Evolutionary conservation across 176 grass and related monocot species (phyloP).

Genomic region (Rhynchospora pubera): DNA sequence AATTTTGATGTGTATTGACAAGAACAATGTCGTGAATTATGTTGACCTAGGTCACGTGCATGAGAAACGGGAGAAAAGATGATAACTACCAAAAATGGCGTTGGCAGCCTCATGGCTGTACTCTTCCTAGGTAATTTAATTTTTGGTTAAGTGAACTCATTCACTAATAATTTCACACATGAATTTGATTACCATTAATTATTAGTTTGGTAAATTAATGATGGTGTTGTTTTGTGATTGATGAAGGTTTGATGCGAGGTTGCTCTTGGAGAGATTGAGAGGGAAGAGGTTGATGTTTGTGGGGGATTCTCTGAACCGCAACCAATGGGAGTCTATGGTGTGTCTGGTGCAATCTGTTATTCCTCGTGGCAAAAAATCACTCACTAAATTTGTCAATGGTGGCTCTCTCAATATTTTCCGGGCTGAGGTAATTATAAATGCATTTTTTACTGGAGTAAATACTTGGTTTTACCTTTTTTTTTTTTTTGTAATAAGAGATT

Average conservation of each 20-base stretch:
- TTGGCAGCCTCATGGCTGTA: constrained; percentile 74
- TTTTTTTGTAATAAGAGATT: background rate
- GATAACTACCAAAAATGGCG: constrained; percentile 89
- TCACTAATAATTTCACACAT: background rate
- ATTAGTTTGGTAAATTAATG: constrained; percentile 7
- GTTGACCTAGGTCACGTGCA: constrained; percentile 60
- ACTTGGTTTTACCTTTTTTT: background rate
- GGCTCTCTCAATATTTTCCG: constrained; percentile 73
- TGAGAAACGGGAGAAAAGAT: constrained; percentile 83
- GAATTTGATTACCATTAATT: background rate
- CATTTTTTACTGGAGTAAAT: background rate
- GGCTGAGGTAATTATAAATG: constrained; percentile 24
- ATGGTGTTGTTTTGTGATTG: background rate
- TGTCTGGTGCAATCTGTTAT: constrained; percentile 87
- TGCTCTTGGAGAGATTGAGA: constrained; percentile 72
- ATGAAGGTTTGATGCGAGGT: constrained; percentile 60
- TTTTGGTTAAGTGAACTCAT: background rate
- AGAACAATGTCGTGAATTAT: background rate
- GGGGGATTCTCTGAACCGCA: constrained; percentile 88
- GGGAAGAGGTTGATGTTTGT: constrained; percentile 98
- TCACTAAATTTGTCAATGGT: constrained; percentile 76
- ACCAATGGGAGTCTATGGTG: constrained; percentile 99
- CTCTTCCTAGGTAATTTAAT: constrained; percentile 50
- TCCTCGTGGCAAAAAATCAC: constrained; percentile 60
- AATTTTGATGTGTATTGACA: background rate